A percentile compares a stretch with the other conserved stretches of the same genome.
Evolutionary conservation across 139 green algal genomes (phyloP).

Genomic region (Tetraselmis chui): DNA sequence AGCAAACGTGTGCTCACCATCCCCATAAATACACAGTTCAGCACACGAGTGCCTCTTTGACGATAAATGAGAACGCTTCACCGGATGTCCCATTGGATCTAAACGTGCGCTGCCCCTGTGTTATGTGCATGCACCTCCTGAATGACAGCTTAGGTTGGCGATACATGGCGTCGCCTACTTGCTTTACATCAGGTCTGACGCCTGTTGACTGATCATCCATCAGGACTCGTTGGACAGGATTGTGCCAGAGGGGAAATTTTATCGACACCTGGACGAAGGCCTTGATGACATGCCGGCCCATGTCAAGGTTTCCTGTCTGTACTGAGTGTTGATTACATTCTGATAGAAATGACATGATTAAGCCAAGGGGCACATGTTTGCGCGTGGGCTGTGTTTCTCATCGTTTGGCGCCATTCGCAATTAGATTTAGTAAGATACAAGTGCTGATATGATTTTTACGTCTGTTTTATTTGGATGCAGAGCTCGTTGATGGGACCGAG

Average conservation of each 20-base stretch:
- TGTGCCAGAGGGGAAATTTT: slow-evolving; percentile 56
- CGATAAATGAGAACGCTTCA: slow-evolving; percentile 66
- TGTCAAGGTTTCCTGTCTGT: slow-evolving; percentile 40
- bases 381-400: too few species aligned
- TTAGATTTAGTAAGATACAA: too few species aligned
- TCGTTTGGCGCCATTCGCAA: too few species aligned
- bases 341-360: too few species aligned
- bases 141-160: not conserved
- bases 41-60: slow-evolving; percentile 62
- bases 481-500: slow-evolving; percentile 58
- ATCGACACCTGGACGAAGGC: slow-evolving; percentile 71
- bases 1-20: too few species aligned
- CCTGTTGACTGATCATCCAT: not conserved
- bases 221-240: slow-evolving; percentile 64
- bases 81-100: slow-evolving; percentile 61
- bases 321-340: not conserved
- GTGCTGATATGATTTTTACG: too few species aligned
- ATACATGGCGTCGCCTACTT: not conserved
- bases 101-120: slow-evolving; percentile 21
- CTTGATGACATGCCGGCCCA: slow-evolving; percentile 75
- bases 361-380: too few species aligned
- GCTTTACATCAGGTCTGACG: not conserved
- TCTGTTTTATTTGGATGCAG: slow-evolving; percentile 20
- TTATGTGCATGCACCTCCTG: not conserved
- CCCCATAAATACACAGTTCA: too few species aligned